phyloP scores from a whole-genome alignment of 2,329 filamentous ascomycete species.

The Tolypocladium nubicola region DNA sequence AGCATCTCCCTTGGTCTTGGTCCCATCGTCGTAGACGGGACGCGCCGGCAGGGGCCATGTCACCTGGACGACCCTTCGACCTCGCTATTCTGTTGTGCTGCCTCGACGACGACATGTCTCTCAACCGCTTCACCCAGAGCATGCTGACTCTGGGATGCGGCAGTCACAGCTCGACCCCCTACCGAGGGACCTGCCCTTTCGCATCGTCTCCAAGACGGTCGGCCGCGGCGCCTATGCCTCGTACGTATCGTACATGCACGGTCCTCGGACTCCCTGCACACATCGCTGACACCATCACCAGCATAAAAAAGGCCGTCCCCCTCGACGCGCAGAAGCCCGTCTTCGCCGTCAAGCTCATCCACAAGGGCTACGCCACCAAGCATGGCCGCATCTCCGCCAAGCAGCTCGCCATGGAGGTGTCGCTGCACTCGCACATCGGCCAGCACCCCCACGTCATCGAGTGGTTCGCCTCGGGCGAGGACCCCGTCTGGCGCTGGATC shows the following conservation, averaged over 20 bases:
- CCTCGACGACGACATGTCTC: not conserved
- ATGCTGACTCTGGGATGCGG: conserved; percentile 23
- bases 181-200: conserved; percentile 77
- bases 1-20: not conserved
- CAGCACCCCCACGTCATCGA: conserved; percentile 90
- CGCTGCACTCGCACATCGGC: conserved; percentile 78
- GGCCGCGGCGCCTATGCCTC: conserved; percentile 95
- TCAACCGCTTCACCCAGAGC: not conserved
- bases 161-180: conserved; percentile 86
- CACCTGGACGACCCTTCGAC: not conserved
- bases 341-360: conserved; percentile 97
- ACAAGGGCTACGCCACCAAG: conserved; percentile 87
- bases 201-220: conserved; percentile 92
- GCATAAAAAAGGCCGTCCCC: conserved; percentile 88
- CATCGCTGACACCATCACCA: conserved; percentile 22
- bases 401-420: conserved; percentile 86
- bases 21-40: not conserved
- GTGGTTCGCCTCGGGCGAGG: conserved; percentile 81
- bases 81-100: not conserved
- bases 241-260: conserved; percentile 36
- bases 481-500: conserved; percentile 86
- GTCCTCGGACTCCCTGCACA: not conserved
- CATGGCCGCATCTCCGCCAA: conserved; percentile 81
- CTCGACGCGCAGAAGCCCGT: conserved; percentile 58
- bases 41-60: not conserved